These are phyloP conservation scores for Royoungia palumana DNA, from an alignment of 768 basidiomycete species.

Conservation along the genomic window DNA sequence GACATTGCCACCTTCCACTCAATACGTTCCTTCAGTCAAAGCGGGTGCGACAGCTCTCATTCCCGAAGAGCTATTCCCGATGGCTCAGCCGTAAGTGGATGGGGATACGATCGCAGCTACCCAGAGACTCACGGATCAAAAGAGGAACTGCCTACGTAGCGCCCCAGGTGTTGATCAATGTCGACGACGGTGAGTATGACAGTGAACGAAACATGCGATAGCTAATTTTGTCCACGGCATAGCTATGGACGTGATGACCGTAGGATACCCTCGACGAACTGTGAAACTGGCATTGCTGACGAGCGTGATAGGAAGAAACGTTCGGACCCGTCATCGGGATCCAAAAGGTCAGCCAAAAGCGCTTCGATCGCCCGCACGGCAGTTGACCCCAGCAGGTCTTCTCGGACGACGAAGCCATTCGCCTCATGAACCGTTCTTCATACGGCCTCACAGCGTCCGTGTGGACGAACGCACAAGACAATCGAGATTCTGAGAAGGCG, in stretches of 20 bases:
- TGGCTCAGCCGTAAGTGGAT: slow-evolving; percentile 60
- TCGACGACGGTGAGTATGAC: slow-evolving; percentile 71
- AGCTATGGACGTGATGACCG: slow-evolving; percentile 95
- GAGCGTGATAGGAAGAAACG: slow-evolving; percentile 62
- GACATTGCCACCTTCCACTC: not conserved
- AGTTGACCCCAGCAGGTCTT: slow-evolving; percentile 48
- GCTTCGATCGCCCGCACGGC: not conserved
- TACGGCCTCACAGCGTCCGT: slow-evolving; percentile 94
- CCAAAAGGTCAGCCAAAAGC: slow-evolving; percentile 63
- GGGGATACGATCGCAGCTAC: not conserved
- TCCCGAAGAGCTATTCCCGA: slow-evolving; percentile 60
- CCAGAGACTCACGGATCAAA: not conserved
- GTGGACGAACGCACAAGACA: slow-evolving; percentile 76
- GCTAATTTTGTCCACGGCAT: slow-evolving; percentile 4
- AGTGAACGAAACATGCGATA: not conserved
- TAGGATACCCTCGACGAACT: slow-evolving; percentile 23
- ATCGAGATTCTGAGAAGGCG: slow-evolving; percentile 58
- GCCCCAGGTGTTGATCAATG: slow-evolving; percentile 87
- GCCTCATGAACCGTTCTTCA: slow-evolving; percentile 93
- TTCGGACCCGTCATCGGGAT: slow-evolving; percentile 95
- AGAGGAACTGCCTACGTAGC: slow-evolving; percentile 86
- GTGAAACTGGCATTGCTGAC: not conserved
- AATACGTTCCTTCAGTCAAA: slow-evolving; percentile 42
- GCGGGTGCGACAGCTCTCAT: slow-evolving; percentile 80
- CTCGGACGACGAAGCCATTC: slow-evolving; percentile 83